Conservation (phyloP, 2,329 filamentous ascomycete genomes). For the Alternaria infectoria region DNA sequence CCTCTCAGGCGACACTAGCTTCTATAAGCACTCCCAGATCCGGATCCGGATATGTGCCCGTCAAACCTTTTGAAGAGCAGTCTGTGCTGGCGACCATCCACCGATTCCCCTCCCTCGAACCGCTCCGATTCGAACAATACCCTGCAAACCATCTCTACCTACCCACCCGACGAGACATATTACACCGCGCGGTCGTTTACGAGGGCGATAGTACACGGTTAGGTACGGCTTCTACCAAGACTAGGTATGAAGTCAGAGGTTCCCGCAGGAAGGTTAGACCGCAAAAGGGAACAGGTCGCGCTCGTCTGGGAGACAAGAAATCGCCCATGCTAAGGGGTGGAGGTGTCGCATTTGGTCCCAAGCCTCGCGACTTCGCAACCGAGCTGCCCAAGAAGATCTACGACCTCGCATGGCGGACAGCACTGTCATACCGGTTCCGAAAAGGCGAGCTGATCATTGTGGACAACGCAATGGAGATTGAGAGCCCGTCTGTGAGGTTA, state of each 20-base stretch:
- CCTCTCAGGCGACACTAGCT: slow-evolving; percentile 63
- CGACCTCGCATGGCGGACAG: slow-evolving; percentile 93
- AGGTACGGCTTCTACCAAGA: slow-evolving; percentile 70
- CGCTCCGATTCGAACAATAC: slow-evolving; percentile 77
- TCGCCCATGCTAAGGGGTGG: slow-evolving; percentile 83
- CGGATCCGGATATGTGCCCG: slow-evolving; percentile 47
- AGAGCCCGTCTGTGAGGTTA: slow-evolving; percentile 67
- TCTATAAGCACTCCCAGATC: slow-evolving; percentile 47
- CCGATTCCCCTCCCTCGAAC: slow-evolving; percentile 88
- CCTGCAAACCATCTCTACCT: slow-evolving; percentile 82
- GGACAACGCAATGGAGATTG: slow-evolving; percentile 76
- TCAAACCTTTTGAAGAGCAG: slow-evolving; percentile 45
- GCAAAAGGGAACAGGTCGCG: slow-evolving; percentile 85
- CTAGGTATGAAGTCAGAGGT: slow-evolving; percentile 78
- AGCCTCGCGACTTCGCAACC: slow-evolving; percentile 88
- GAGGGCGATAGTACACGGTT: slow-evolving; percentile 83
- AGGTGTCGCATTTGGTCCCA: slow-evolving; percentile 87
- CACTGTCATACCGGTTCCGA: slow-evolving; percentile 87
- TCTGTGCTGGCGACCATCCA: slow-evolving; percentile 84
- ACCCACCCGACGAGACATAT: slow-evolving; percentile 86
- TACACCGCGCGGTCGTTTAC: slow-evolving; percentile 90
- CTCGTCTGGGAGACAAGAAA: slow-evolving; percentile 81
- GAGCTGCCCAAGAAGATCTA: slow-evolving; percentile 87
- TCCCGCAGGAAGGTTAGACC: slow-evolving; percentile 80
- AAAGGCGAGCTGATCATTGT: slow-evolving; percentile 87